Evolutionary conservation across 257 asterid species (phyloP).

Genomic region (Paulownia fortunei): DNA sequence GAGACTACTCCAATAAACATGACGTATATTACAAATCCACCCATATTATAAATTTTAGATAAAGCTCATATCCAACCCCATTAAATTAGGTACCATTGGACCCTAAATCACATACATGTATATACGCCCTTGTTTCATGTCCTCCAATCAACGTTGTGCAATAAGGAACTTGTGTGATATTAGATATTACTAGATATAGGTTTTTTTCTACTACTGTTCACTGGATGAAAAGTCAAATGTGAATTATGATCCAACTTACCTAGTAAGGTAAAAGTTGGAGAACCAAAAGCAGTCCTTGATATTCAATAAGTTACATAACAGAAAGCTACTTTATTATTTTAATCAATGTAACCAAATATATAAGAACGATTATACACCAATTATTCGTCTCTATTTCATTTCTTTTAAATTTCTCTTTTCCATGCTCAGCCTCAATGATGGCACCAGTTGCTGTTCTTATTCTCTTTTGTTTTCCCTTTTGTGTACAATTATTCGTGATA

Average conservation of each 20-base stretch:
- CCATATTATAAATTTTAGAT: no score
- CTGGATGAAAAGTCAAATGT: neutral
- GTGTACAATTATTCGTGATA: conserved; percentile 25
- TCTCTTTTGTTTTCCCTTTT: conserved; percentile 19
- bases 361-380: conserved; percentile 6
- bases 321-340: neutral
- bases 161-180: no score
- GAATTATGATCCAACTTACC: neutral
- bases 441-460: neutral
- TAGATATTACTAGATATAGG: no score
- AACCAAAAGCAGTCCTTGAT: neutral
- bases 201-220: no score
- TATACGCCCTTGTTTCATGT: no score
- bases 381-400: neutral
- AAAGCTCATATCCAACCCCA: no score
- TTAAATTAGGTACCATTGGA: no score
- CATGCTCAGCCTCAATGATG: conserved; percentile 24
- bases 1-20: neutral
- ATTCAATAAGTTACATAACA: no score
- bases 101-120: no score
- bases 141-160: no score
- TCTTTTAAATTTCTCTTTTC: neutral
- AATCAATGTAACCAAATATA: neutral
- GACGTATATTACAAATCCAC: neutral
- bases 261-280: neutral